Conservation (phyloP, 2,329 filamentous ascomycete species). For the Trichoderma cornu-damae region DNA sequence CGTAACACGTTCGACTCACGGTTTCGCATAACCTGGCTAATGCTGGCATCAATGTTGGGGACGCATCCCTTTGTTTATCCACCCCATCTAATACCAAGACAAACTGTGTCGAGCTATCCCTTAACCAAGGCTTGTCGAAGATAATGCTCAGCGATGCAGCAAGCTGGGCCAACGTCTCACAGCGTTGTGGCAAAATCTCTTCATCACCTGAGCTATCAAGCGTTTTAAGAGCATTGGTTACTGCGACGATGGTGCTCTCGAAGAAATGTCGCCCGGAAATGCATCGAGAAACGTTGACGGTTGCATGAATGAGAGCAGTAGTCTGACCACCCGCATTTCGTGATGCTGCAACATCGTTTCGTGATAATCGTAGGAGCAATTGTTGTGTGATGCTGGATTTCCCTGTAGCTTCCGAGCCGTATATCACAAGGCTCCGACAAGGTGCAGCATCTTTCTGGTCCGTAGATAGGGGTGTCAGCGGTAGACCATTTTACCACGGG, state of each 20-base stretch:
- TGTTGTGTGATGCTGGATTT: conserved; percentile 68
- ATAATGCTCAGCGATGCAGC: conserved; percentile 65
- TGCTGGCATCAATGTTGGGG: conserved; percentile 72
- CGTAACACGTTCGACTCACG: conserved; percentile 43
- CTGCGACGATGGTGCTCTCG: conserved; percentile 61
- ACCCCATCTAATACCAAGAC: conserved; percentile 84
- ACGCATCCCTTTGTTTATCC: conserved; percentile 75
- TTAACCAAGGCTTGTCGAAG: conserved; percentile 42
- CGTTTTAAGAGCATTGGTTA: conserved; percentile 47
- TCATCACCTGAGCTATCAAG: not conserved
- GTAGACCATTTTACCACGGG: not conserved
- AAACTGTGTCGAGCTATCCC: conserved; percentile 52
- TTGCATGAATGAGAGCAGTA: conserved; percentile 48
- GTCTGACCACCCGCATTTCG: conserved; percentile 1
- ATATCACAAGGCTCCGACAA: conserved; percentile 68
- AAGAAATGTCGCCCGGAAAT: conserved; percentile 73
- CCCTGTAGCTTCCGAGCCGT: conserved; percentile 82
- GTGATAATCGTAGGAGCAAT: conserved; percentile 31
- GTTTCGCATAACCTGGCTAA: conserved; percentile 76
- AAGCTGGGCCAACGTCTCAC: conserved; percentile 76
- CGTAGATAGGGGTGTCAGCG: not conserved
- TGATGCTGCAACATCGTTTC: conserved; percentile 16
- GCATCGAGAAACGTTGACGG: conserved; percentile 68
- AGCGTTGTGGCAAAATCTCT: conserved; percentile 46
- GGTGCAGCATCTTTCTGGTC: conserved; percentile 59